Conservation (phyloP, 108 stramenopile genomes). For the Parietichytrium sp. region DNA sequence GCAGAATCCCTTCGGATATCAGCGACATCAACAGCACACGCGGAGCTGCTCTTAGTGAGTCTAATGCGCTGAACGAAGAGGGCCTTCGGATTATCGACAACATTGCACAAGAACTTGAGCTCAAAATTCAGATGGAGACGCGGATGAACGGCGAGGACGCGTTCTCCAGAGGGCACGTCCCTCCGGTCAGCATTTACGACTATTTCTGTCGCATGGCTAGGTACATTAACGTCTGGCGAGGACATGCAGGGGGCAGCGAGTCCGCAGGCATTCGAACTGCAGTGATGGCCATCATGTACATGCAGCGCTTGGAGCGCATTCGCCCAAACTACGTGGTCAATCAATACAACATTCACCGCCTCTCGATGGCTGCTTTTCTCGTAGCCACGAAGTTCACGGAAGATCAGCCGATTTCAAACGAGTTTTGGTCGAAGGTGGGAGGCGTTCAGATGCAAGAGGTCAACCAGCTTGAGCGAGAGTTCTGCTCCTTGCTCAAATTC, state of each 20-base stretch:
- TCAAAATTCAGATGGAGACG: neutral
- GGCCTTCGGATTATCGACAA: neutral
- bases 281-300: neutral
- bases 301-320: neutral
- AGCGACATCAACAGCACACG: neutral
- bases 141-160: neutral
- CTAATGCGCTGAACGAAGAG: conserved; percentile 16
- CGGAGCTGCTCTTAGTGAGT: neutral
- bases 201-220: neutral
- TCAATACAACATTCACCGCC: conserved; percentile 7
- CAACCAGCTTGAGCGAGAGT: conserved; percentile 9
- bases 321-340: neutral
- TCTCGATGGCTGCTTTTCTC: conserved; percentile 11
- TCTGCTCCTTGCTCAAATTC: neutral
- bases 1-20: neutral
- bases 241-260: neutral
- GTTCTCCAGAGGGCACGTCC: neutral
- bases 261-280: conserved; percentile 34
- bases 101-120: neutral
- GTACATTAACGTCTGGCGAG: conserved; percentile 6
- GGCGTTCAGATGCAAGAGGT: conserved; percentile 34
- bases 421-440: neutral
- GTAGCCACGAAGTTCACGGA: conserved; percentile 29
- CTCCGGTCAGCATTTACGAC: neutral
- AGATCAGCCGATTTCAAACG: neutral